Conservation (phyloP, 306 rosid species). For the Acacia crassicarpa region DNA sequence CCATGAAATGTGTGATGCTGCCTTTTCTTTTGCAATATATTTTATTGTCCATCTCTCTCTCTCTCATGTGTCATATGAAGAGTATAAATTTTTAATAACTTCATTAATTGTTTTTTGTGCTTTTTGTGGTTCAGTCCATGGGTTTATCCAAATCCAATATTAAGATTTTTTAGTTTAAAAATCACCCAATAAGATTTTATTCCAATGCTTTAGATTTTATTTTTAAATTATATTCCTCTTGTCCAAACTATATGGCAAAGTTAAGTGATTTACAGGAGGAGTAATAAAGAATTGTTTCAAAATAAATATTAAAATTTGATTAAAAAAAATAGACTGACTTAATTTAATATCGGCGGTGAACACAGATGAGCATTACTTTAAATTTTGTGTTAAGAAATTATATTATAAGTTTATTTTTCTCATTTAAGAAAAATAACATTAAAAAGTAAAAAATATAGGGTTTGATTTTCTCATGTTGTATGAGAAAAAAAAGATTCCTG, state of each 20-base stretch:
- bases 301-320: neutral
- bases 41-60: neutral
- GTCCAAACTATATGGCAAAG: too few species aligned
- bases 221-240: neutral
- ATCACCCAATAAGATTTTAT: neutral
- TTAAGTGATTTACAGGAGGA: neutral
- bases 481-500: too few species aligned
- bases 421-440: neutral
- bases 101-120: neutral
- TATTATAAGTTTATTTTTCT: neutral
- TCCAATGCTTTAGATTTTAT: neutral
- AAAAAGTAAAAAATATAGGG: fast-evolving
- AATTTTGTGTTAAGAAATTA: neutral
- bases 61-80: neutral
- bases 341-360: neutral
- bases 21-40: neutral
- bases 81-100: neutral
- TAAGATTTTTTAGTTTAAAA: neutral
- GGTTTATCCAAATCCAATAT: neutral
- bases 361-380: neutral
- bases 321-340: neutral
- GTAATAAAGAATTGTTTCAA: neutral
- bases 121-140: neutral
- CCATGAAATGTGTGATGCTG: neutral
- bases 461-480: too few species aligned